Percentiles rank a stretch among this genome's conserved stretches.
phyloP scores from a whole-genome alignment of 2,329 filamentous ascomycete genomes.

The Claviceps monticola region DNA sequence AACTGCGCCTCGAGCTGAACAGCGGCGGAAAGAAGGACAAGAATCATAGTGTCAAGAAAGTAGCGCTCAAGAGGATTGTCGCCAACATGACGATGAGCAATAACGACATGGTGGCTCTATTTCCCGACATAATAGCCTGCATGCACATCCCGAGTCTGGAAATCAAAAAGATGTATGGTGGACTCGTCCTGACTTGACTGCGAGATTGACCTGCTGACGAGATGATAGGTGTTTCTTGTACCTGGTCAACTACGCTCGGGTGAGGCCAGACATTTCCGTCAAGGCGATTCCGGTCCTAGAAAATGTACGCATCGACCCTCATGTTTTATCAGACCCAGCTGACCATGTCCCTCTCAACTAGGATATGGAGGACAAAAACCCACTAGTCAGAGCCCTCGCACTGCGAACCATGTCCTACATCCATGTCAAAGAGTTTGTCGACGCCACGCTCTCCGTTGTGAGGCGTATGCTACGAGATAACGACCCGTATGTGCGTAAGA shows the following conservation, averaged over 20 bases:
- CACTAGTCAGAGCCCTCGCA: conserved; percentile 80
- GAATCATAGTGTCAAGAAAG: conserved; percentile 89
- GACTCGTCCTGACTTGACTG: not conserved
- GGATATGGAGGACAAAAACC: conserved; percentile 91
- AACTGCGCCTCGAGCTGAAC: conserved; percentile 87
- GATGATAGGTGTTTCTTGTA: conserved; percentile 81
- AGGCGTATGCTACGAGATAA: conserved; percentile 71
- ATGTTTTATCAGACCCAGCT: not conserved
- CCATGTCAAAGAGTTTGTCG: conserved; percentile 90
- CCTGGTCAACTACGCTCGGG: conserved; percentile 88
- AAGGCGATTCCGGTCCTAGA: conserved; percentile 83
- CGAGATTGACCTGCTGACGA: not conserved
- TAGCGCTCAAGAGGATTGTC: conserved; percentile 97
- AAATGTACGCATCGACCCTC: conserved; percentile 39
- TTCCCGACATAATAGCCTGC: conserved; percentile 87
- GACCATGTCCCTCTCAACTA: conserved; percentile 19
- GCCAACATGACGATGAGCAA: conserved; percentile 99
- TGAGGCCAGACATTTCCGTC: conserved; percentile 85
- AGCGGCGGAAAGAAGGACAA: conserved; percentile 96
- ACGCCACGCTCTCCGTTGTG: conserved; percentile 73
- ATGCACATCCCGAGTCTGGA: conserved; percentile 92
- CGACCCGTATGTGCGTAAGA: conserved; percentile 96
- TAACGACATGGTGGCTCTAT: conserved; percentile 97
- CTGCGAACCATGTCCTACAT: conserved; percentile 95
- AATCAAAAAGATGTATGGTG: conserved; percentile 91